Percentiles rank a stretch among this genome's conserved stretches.
These are phyloP conservation scores for Maudiozyma serrabonitensis DNA, from an alignment of 805 yeast species.

Conservation along the genomic window DNA sequence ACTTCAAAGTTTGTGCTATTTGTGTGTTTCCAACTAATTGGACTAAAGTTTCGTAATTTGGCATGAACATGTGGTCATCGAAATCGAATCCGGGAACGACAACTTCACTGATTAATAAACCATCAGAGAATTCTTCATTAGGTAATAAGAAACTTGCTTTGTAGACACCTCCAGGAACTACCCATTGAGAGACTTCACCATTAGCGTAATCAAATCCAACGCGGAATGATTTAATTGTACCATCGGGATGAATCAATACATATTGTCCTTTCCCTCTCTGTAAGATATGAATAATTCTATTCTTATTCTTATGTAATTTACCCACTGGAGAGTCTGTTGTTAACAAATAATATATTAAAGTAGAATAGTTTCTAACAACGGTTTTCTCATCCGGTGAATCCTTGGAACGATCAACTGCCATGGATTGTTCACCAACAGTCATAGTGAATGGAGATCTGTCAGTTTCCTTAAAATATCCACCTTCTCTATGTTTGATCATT, in stretches of 20 bases:
- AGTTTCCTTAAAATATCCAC: constrained; percentile 49
- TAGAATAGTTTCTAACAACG: constrained; percentile 34
- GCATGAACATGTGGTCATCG: constrained; percentile 41
- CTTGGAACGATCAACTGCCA: constrained; percentile 16
- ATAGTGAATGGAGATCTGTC: constrained; percentile 40
- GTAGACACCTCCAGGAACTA: constrained; percentile 51
- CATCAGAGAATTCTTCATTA: constrained; percentile 30
- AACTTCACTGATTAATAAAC: constrained; percentile 44
- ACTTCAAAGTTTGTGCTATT: constrained; percentile 28
- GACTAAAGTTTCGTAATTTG: constrained; percentile 25
- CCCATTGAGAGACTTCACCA: constrained; percentile 51
- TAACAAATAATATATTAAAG: constrained; percentile 44
- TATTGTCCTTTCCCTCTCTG: constrained; percentile 50
- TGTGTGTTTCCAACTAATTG: constrained; percentile 31
- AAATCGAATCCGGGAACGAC: constrained; percentile 57
- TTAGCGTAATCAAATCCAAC: constrained; percentile 41
- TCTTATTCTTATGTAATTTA: constrained; percentile 39
- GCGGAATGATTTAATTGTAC: constrained; percentile 37
- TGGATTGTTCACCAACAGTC: constrained; percentile 16
- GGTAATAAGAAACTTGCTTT: constrained; percentile 45
- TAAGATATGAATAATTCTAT: constrained; percentile 46
- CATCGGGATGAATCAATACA: constrained; percentile 44
- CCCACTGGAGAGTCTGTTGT: constrained; percentile 45
- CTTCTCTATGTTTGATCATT: constrained; percentile 41
- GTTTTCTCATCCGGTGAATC: constrained; percentile 3